Evolutionary conservation across 2,329 filamentous ascomycete species (phyloP).

Genomic region (Epicoccum nigrum): DNA sequence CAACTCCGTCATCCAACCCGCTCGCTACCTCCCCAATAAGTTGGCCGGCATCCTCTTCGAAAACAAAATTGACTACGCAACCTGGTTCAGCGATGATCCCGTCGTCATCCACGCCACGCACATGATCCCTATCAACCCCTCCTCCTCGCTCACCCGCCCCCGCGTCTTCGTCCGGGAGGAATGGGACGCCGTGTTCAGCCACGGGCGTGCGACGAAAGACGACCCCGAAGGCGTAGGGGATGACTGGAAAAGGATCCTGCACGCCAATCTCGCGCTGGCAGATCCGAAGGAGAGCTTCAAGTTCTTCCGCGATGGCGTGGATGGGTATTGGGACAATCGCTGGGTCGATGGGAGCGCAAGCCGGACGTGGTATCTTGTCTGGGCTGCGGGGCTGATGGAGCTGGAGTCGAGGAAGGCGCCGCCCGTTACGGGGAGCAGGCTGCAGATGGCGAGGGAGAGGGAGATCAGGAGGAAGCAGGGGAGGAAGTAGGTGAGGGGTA

Average conservation of each 20-base stretch:
- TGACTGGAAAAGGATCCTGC: slow-evolving; percentile 86
- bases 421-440: too few species aligned
- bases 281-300: slow-evolving; percentile 72
- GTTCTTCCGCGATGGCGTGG: slow-evolving; percentile 73
- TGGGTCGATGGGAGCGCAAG: slow-evolving; percentile 80
- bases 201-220: slow-evolving; percentile 68
- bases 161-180: slow-evolving; percentile 74
- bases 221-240: slow-evolving; percentile 51
- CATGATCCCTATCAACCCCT: slow-evolving; percentile 78
- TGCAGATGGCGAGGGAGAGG: not conserved
- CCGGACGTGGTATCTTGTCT: slow-evolving; percentile 44
- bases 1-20: slow-evolving; percentile 73
- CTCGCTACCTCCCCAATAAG: slow-evolving; percentile 81
- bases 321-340: slow-evolving; percentile 60
- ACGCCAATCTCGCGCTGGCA: slow-evolving; percentile 79
- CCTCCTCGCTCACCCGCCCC: slow-evolving; percentile 70
- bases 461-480: not conserved
- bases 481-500: too few species aligned
- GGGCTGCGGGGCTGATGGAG: slow-evolving; percentile 35
- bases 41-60: slow-evolving; percentile 77
- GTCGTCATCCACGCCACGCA: slow-evolving; percentile 81
- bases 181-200: slow-evolving; percentile 70
- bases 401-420: slow-evolving; percentile 2
- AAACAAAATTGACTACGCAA: slow-evolving; percentile 89
- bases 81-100: slow-evolving; percentile 73